Evolutionary conservation across 108 stramenopile species (phyloP), one percentile per base, ranked within the genome.

Genomic region (Conticribra weissflogii): DNA sequence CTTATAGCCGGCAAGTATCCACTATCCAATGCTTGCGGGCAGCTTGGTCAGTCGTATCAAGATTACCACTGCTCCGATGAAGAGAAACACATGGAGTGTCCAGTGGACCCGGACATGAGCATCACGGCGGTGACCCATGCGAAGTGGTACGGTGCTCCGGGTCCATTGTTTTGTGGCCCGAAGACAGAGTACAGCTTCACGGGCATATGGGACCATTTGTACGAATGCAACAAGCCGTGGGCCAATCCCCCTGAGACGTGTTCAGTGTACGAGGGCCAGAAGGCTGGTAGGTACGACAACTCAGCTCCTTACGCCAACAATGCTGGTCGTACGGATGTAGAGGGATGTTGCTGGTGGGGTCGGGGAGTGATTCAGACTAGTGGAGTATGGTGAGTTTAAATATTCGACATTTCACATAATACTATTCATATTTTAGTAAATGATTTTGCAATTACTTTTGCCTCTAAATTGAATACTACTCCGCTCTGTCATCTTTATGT

Each of bases 301-400:
- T 45, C 67, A 2, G 51, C 9, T 16, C 59, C 66, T 29, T 23
- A 58, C 32, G 74, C 66, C 5, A 76, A 76, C 50, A 23, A 24
- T 33, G 69, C 63, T 5, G 72, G 63, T 36, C 54, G 73, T 2
- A 81, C 79, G 21, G 79, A 81, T 47, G 74, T 81, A 50, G 79
- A 81, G 51, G 79, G 79, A 8, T 81, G 79, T 51, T 81, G 79
- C 21, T 81, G 78, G 78, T 80, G 78, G 78, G 78, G 76, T 8
- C 19, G 76, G 41, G 76, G 77, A 18, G 77, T 78, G 2, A 78
- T 78, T 36, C 77, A 41, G 12, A 41, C 36, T 12, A 41, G 36
- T 12, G 36, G 36, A 5, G 36, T 41, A 9, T 41, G 36, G 36
- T 41, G 12, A 41, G 36, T 41, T 5, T 9, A 41, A 41, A n/a